These are phyloP conservation scores for Scleroderma bovista DNA, from an alignment of 768 basidiomycete genomes.

Conservation along the genomic window DNA sequence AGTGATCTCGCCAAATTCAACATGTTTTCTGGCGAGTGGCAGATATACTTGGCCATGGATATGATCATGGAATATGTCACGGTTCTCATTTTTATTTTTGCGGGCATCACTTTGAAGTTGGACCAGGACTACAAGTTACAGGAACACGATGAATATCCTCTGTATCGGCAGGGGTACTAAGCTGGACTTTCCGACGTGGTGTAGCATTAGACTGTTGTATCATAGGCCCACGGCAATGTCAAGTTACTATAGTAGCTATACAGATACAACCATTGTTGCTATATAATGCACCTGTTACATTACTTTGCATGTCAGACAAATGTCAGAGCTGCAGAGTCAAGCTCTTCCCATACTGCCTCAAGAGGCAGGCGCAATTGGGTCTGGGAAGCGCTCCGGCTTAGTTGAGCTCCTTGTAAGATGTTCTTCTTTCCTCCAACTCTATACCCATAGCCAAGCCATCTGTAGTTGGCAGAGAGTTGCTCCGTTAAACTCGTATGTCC, in stretches of 20 bases:
- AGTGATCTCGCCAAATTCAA: conserved; percentile 48
- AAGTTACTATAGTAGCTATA: background rate
- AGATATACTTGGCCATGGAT: conserved; percentile 52
- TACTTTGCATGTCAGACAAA: background rate
- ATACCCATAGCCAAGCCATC: conserved; percentile 52
- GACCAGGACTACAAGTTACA: conserved; percentile 28
- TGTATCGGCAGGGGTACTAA: conserved; percentile 33
- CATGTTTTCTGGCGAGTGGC: conserved; percentile 51
- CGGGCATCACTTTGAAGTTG: conserved; percentile 25
- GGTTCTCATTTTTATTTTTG: conserved; percentile 37
- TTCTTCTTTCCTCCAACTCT: conserved; percentile 40
- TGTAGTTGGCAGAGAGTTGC: conserved; percentile 50
- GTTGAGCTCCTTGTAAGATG: conserved; percentile 48
- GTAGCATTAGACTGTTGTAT: background rate
- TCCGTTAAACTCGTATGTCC: conserved; percentile 22
- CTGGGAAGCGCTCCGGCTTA: conserved; percentile 73
- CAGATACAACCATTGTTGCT: background rate
- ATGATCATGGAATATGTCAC: conserved; percentile 56
- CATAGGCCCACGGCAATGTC: background rate
- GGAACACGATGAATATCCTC: conserved; percentile 20
- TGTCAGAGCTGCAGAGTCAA: conserved; percentile 74
- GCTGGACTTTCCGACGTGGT: background rate
- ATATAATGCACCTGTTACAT: background rate
- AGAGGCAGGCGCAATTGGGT: conserved; percentile 31
- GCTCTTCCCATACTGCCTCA: conserved; percentile 45